Conservation (phyloP, 805 yeast species). For the Candida tallmaniae region DNA sequence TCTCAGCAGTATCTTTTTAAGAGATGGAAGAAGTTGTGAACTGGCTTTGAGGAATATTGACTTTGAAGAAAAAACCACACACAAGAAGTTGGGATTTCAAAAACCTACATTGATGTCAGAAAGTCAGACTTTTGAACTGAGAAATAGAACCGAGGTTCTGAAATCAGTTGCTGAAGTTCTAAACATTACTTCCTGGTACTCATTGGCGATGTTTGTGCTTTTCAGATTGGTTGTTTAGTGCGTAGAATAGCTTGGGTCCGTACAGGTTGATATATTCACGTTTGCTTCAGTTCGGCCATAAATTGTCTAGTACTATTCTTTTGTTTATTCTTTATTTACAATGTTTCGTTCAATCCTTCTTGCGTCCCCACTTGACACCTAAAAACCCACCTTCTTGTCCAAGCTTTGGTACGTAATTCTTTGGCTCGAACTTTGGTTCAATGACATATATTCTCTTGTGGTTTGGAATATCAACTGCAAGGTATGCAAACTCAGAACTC, state of each 20-base stretch:
- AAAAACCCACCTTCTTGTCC: conserved; percentile 54
- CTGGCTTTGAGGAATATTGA: conserved; percentile 5
- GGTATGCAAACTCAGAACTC: conserved; percentile 64
- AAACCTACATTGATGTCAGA: too few relatives aligned
- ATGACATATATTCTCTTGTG: conserved; percentile 64
- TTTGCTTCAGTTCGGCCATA: too few relatives aligned
- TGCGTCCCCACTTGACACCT: conserved; percentile 87
- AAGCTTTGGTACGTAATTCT: conserved; percentile 36
- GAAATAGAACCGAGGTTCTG: too few relatives aligned
- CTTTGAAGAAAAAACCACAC: too few relatives aligned
- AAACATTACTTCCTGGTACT: too few relatives aligned
- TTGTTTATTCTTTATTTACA: conserved; percentile 5
- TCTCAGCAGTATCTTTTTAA: conserved; percentile 14
- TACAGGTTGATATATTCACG: too few relatives aligned
- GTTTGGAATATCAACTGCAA: conserved; percentile 74
- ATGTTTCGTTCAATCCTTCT: conserved; percentile 43
- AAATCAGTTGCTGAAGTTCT: too few relatives aligned
- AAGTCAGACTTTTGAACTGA: too few relatives aligned
- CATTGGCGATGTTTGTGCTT: too few relatives aligned
- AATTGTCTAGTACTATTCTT: too few relatives aligned
- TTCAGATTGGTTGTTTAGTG: too few relatives aligned
- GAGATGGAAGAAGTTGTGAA: conserved; percentile 25
- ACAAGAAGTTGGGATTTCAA: too few relatives aligned
- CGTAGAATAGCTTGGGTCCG: background rate
- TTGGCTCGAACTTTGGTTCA: conserved; percentile 50